A percentile compares a stretch with the other conserved stretches of the same genome.
Evolutionary conservation across 2,329 filamentous ascomycete species (phyloP).

Genomic region (Niveomyces coronatus): DNA sequence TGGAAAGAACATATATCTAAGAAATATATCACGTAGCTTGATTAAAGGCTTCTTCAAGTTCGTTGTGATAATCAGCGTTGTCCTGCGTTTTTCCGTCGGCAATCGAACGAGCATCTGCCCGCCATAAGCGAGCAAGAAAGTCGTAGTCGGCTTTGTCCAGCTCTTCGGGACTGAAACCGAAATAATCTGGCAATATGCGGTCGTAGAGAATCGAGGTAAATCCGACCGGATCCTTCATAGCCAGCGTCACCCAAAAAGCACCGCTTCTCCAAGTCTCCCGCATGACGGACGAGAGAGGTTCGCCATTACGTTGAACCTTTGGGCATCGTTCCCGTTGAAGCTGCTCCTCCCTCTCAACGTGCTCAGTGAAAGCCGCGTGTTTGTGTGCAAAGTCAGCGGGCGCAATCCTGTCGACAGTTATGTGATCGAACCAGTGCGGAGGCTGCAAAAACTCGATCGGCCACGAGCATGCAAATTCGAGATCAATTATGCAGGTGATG

Average conservation of each 20-base stretch:
- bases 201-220: slow-evolving; percentile 10
- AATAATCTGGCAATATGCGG: slow-evolving; percentile 8
- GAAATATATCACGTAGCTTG: not conserved
- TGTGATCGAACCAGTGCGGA: slow-evolving; percentile 28
- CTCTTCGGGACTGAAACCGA: slow-evolving; percentile 9
- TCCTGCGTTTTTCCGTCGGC: slow-evolving; percentile 10
- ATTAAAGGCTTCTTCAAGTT: not conserved
- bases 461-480: slow-evolving; percentile 22
- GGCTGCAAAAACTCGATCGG: slow-evolving; percentile 20
- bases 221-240: slow-evolving; percentile 8
- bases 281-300: slow-evolving; percentile 10
- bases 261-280: slow-evolving; percentile 10
- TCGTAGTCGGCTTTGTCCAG: slow-evolving; percentile 8
- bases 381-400: slow-evolving; percentile 1
- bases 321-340: too few species aligned
- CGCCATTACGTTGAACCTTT: not conserved
- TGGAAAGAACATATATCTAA: too few species aligned
- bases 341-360: slow-evolving; percentile 6
- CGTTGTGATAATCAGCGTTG: slow-evolving; percentile 8
- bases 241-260: slow-evolving; percentile 10
- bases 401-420: slow-evolving; percentile 5
- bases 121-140: slow-evolving; percentile 11
- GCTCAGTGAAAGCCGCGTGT: slow-evolving; percentile 8
- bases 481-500: slow-evolving; percentile 22
- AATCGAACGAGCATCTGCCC: slow-evolving; percentile 1